Conservation (phyloP, 176 grass and related monocot species). For the Cenchrus purpureus region DNA sequence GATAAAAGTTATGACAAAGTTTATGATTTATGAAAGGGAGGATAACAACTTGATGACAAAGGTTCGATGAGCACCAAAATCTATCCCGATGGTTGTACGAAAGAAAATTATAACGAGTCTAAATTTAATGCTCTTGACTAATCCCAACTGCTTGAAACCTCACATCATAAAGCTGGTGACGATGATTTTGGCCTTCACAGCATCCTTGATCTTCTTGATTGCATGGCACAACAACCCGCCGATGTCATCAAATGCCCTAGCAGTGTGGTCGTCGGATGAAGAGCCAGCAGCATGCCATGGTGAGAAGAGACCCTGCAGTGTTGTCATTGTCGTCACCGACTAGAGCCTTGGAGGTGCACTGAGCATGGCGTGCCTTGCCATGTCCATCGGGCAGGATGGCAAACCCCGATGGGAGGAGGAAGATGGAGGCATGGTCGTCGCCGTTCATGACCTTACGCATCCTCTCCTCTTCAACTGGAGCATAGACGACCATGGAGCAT, state of each 20-base stretch:
- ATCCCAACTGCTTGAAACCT: no score
- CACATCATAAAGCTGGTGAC: not conserved
- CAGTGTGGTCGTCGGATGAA: not conserved
- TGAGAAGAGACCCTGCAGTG: constrained; percentile 27
- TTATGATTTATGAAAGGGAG: no score
- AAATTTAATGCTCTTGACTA: no score
- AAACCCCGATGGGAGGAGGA: not conserved
- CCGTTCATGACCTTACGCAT: constrained; percentile 40
- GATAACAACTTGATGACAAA: no score
- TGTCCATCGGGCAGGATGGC: constrained; percentile 42
- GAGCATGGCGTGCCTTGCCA: not conserved
- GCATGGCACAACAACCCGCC: constrained; percentile 32
- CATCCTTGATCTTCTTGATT: constrained; percentile 49
- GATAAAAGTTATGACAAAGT: no score
- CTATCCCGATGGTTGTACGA: no score
- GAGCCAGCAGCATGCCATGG: constrained; percentile 33
- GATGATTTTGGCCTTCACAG: constrained; percentile 26
- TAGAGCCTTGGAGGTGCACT: not conserved
- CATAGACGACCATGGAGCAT: constrained; percentile 38
- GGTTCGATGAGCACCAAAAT: no score
- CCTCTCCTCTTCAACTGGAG: constrained; percentile 6
- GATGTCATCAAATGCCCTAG: not conserved
- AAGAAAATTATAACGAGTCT: no score
- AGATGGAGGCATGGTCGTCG: not conserved
- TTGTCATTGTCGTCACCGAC: not conserved